Conservation (phyloP, 1,284 basidiomycete genomes). For the Malassezia dermatis region DNA sequence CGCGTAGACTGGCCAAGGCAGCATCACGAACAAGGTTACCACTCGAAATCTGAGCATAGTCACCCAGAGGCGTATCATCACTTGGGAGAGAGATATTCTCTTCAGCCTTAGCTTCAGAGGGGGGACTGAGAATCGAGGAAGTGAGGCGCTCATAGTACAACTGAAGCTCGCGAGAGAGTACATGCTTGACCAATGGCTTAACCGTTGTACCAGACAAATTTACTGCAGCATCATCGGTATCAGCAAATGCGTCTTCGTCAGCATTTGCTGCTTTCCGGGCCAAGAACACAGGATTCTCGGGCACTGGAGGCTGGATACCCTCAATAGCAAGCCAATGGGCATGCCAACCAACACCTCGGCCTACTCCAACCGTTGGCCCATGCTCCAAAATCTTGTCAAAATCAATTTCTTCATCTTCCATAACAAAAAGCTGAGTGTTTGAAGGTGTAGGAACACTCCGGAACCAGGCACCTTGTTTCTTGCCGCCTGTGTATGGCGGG, state of each 20-base stretch:
- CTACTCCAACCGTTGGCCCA: conserved; percentile 33
- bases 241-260: conserved; percentile 19
- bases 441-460: conserved; percentile 47
- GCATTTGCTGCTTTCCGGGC: conserved; percentile 15
- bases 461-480: conserved; percentile 32
- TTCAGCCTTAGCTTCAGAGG: conserved; percentile 23
- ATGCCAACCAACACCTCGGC: conserved; percentile 44
- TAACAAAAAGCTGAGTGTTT: conserved; percentile 60
- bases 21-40: conserved; percentile 54
- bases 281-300: conserved; percentile 73
- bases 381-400: conserved; percentile 56
- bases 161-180: conserved; percentile 85
- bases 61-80: conserved; percentile 12
- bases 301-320: conserved; percentile 88
- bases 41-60: conserved; percentile 26
- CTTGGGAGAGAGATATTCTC: conserved; percentile 10
- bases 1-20: conserved; percentile 74
- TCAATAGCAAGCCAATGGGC: conserved; percentile 93
- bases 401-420: conserved; percentile 95
- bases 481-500: conserved; percentile 15
- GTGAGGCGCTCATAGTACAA: conserved; percentile 89
- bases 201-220: conserved; percentile 21
- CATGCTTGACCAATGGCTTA: conserved; percentile 63
- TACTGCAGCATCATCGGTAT: conserved; percentile 18
- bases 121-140: conserved; percentile 49